phyloP scores from a whole-genome alignment of 75 land plant genomes.

The Pinus albicaulis region DNA sequence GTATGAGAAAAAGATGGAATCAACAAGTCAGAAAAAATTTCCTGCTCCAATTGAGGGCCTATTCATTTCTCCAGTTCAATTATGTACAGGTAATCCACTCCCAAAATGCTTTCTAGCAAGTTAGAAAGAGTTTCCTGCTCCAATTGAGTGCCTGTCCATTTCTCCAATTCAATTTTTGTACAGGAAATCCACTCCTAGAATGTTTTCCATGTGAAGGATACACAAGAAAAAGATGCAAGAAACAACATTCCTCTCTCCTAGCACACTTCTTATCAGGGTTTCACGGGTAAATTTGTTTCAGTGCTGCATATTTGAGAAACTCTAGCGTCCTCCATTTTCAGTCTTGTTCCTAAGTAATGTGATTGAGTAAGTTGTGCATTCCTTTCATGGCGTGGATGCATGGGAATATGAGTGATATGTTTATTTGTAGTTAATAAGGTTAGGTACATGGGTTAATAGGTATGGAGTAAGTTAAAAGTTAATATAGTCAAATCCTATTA shows the following conservation, averaged over 20 bases:
- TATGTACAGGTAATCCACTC: slow-evolving; percentile 26
- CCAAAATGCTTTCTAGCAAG: slow-evolving; percentile 61
- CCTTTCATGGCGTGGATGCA: no score
- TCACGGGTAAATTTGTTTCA: slow-evolving; percentile 55
- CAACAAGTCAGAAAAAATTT: slow-evolving; percentile 55
- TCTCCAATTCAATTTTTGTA: slow-evolving; percentile 60
- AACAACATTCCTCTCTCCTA: slow-evolving; percentile 44
- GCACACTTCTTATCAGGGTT: slow-evolving; percentile 55
- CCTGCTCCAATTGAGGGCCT: slow-evolving; percentile 58
- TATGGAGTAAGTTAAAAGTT: no score
- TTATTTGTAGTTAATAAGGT: no score
- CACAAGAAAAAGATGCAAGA: slow-evolving; percentile 57
- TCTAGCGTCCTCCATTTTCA: slow-evolving; percentile 16
- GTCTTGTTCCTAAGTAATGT: neutral
- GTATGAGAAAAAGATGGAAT: slow-evolving; percentile 72
- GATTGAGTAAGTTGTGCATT: no score
- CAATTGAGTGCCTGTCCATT: slow-evolving; percentile 41
- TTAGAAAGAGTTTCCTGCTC: slow-evolving; percentile 64
- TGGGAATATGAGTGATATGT: no score
- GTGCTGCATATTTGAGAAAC: slow-evolving; percentile 27
- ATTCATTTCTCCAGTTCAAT: slow-evolving; percentile 59
- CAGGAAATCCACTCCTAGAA: slow-evolving; percentile 35
- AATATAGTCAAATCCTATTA: no score
- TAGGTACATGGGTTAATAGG: no score
- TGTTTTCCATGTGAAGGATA: slow-evolving; percentile 52